phyloP scores from a whole-genome alignment of 805 yeast species.

The Hanseniaspora pseudoguilliermondii region DNA sequence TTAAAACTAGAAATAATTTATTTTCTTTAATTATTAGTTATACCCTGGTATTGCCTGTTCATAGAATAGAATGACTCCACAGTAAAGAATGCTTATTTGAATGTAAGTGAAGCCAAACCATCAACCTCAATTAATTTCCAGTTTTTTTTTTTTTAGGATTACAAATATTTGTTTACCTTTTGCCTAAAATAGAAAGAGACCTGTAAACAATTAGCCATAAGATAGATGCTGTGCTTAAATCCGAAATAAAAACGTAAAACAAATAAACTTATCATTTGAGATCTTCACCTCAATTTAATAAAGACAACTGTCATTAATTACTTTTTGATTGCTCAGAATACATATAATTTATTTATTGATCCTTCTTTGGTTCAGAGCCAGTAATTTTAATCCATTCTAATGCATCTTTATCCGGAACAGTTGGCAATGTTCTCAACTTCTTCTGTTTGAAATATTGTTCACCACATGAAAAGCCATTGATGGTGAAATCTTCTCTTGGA shows the following conservation, averaged over 20 bases:
- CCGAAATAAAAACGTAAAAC: too few relatives aligned
- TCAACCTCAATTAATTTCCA: neutral
- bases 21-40: too few relatives aligned
- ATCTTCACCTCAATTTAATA: too few relatives aligned
- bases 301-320: too few relatives aligned
- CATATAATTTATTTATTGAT: neutral
- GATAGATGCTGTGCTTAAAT: too few relatives aligned
- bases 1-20: too few relatives aligned
- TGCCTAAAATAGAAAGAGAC: neutral
- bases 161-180: constrained; percentile 4
- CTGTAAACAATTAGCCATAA: neutral
- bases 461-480: constrained; percentile 58
- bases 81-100: too few relatives aligned
- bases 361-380: neutral
- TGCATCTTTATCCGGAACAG: constrained; percentile 18
- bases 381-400: neutral
- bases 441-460: constrained; percentile 42
- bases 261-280: too few relatives aligned
- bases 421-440: constrained; percentile 41
- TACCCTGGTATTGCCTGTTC: neutral
- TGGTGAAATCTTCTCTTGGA: constrained; percentile 59
- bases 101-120: too few relatives aligned
- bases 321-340: too few relatives aligned
- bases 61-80: neutral
- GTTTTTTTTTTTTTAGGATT: neutral